Percentiles rank a stretch among this genome's conserved stretches.
Conservation (phyloP, 2,329 filamentous ascomycete genomes). For the Metarhizium robertsii region DNA sequence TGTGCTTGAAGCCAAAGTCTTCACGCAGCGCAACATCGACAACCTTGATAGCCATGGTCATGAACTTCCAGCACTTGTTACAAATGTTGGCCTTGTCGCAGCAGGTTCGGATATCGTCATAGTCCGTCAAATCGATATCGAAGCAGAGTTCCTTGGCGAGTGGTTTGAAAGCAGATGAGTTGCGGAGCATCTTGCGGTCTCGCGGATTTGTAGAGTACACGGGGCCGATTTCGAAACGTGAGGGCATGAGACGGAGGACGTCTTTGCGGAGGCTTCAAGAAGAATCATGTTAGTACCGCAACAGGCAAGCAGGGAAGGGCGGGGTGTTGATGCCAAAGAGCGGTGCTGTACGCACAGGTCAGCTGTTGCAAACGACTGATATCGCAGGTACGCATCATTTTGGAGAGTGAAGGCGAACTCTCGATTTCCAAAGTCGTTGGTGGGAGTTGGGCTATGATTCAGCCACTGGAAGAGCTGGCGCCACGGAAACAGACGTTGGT, state of each 20-base stretch:
- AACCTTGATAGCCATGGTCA: conserved; percentile 95
- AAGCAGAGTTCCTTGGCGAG: conserved; percentile 92
- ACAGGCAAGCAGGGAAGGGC: neutral
- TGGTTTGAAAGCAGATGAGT: conserved; percentile 73
- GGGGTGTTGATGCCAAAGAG: neutral
- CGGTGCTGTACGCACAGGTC: conserved; percentile 33
- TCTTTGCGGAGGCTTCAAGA: conserved; percentile 69
- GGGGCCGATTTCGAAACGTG: conserved; percentile 97
- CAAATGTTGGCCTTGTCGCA: conserved; percentile 93
- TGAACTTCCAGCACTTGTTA: conserved; percentile 89
- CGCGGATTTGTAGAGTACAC: conserved; percentile 90
- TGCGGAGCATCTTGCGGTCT: conserved; percentile 80
- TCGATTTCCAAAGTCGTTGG: conserved; percentile 81
- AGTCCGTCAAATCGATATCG: conserved; percentile 98
- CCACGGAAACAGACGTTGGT: conserved; percentile 92
- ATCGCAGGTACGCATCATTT: conserved; percentile 86
- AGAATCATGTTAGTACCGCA: conserved; percentile 5
- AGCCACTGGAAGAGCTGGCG: conserved; percentile 95
- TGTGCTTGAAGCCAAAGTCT: conserved; percentile 94
- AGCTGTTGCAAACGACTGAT: conserved; percentile 57
- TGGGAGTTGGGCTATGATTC: conserved; percentile 81
- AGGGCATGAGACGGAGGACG: conserved; percentile 77
- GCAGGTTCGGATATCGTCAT: conserved; percentile 93
- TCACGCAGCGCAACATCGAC: conserved; percentile 79
- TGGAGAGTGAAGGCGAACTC: conserved; percentile 95